phyloP scores from a whole-genome alignment of 331 rosid genomes.

The Phaseolus coccineus region DNA sequence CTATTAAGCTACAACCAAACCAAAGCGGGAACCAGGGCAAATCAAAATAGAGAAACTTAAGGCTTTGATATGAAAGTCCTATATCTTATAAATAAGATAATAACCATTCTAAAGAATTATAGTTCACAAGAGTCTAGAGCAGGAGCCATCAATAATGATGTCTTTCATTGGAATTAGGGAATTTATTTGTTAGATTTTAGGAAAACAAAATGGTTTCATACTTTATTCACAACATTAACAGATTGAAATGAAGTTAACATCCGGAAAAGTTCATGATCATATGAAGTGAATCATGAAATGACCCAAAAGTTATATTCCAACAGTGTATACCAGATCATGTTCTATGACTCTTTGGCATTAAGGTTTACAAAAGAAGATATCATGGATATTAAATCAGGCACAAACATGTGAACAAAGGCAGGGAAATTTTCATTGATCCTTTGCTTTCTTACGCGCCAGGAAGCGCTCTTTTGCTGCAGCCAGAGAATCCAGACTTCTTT shows the following conservation, averaged over 20 bases:
- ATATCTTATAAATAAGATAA: no score
- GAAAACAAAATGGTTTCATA: neutral
- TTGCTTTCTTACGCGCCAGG: slow-evolving; percentile 78
- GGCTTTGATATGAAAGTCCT: no score
- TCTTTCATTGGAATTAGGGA: neutral
- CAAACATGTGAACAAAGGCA: slow-evolving; percentile 12
- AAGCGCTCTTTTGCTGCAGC: slow-evolving; percentile 89
- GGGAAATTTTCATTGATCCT: slow-evolving; percentile 52
- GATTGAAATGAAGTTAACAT: neutral
- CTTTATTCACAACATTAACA: neutral
- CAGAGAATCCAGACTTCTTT: slow-evolving; percentile 74
- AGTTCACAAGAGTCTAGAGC: neutral
- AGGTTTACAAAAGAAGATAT: slow-evolving; percentile 12
- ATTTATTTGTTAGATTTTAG: neutral
- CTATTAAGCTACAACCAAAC: no score
- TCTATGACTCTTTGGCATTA: slow-evolving; percentile 10
- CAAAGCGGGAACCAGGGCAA: no score
- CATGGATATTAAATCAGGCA: slow-evolving; percentile 30
- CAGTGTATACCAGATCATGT: neutral
- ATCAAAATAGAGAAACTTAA: no score
- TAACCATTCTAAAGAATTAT: neutral
- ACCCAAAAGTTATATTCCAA: slow-evolving; percentile 15
- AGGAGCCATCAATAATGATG: neutral
- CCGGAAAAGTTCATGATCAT: slow-evolving; percentile 8
- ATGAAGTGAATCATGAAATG: neutral